Conservation (phyloP, 345 rosid genomes). For the Euphorbia pulcherrima region DNA sequence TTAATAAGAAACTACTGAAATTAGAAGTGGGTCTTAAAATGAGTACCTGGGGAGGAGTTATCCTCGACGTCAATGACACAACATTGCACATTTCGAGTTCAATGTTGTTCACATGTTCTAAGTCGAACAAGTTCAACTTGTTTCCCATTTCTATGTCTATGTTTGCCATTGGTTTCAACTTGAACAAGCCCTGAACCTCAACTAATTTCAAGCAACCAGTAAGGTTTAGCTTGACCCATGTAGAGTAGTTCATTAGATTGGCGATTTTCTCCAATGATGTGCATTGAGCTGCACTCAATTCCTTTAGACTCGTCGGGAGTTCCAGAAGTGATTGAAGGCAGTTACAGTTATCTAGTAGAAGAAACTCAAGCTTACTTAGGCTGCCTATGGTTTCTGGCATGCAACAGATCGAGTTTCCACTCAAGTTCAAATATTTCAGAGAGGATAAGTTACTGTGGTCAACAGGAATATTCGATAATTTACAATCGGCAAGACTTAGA, state of each 20-base stretch:
- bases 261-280: background rate
- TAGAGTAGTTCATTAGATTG: constrained; percentile 6
- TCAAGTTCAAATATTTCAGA: constrained; percentile 12
- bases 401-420: constrained; percentile 14
- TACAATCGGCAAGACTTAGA: constrained; percentile 19
- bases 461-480: constrained; percentile 11
- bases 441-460: constrained; percentile 7
- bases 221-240: background rate
- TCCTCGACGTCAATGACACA: background rate
- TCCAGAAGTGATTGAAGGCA: constrained; percentile 12
- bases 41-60: constrained; percentile 15
- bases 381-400: constrained; percentile 10
- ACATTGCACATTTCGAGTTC: constrained; percentile 4
- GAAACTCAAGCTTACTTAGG: constrained; percentile 15
- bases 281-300: background rate
- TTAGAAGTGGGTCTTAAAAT: background rate
- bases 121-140: background rate
- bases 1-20: background rate
- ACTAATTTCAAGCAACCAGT: constrained; percentile 5
- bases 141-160: background rate
- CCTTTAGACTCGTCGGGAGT: constrained; percentile 14
- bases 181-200: constrained; percentile 13
- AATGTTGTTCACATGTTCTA: background rate
- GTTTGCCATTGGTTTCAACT: constrained; percentile 3
- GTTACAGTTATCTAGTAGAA: constrained; percentile 6